Conservation (phyloP, 2,329 filamentous ascomycete species). For the Pezicula radicicola region DNA sequence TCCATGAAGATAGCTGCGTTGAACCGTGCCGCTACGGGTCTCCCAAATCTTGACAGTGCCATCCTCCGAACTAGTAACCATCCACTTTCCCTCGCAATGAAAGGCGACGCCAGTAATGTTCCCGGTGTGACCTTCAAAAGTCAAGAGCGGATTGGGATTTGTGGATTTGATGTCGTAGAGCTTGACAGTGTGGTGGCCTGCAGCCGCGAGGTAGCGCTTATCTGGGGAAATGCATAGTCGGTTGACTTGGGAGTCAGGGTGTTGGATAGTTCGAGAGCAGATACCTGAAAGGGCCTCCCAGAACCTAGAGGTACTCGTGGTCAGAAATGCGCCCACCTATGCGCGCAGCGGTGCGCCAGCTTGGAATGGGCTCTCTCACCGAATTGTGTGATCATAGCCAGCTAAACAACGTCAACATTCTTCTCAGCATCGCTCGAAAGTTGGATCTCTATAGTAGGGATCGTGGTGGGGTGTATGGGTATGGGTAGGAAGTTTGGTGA, state of each 20-base stretch:
- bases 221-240: constrained; percentile 97
- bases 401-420: constrained; percentile 39
- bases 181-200: constrained; percentile 81
- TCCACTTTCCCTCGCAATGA: constrained; percentile 99
- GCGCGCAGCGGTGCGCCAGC: not conserved
- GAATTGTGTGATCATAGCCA: constrained; percentile 73
- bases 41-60: constrained; percentile 47
- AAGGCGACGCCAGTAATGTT: constrained; percentile 97
- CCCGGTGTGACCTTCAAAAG: constrained; percentile 91
- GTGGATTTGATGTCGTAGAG: constrained; percentile 98
- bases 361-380: constrained; percentile 41
- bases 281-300: constrained; percentile 98
- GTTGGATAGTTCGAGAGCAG: constrained; percentile 95
- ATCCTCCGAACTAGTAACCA: constrained; percentile 97
- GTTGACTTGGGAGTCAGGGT: constrained; percentile 97
- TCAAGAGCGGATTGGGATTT: constrained; percentile 90
- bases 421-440: constrained; percentile 15
- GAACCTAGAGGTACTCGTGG: constrained; percentile 58
- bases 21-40: constrained; percentile 48
- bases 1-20: constrained; percentile 90
- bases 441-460: not conserved
- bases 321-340: constrained; percentile 3
- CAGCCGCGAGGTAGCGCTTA: constrained; percentile 84
- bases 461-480: not conserved
- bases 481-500: not conserved